These are phyloP conservation scores for Phytophthora pistaciae DNA, from an alignment of 352 stramenopile genomes.

Conservation along the genomic window DNA sequence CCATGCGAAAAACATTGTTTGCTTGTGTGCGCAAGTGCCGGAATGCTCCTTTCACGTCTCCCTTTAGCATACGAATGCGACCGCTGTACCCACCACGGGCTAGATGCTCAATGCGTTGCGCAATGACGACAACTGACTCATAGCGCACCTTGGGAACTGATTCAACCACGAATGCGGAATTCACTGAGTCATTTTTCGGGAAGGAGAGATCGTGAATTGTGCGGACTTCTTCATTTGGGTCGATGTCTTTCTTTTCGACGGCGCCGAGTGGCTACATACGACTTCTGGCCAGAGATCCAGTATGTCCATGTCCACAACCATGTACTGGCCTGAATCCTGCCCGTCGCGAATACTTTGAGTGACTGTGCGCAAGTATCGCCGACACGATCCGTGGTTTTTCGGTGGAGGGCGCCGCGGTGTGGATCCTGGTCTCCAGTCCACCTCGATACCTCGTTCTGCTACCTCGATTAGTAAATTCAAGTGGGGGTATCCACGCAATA, in stretches of 20 bases:
- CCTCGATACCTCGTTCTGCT: constrained; percentile 11
- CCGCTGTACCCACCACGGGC: neutral
- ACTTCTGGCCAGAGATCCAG: constrained; percentile 2
- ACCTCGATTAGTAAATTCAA: constrained; percentile 3
- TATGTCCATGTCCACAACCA: constrained; percentile 7
- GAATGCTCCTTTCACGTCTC: constrained; percentile 24
- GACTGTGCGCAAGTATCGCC: constrained; percentile 5
- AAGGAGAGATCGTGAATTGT: constrained; percentile 29
- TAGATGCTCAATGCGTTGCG: constrained; percentile 13
- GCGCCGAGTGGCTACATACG: constrained; percentile 16
- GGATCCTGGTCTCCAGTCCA: neutral
- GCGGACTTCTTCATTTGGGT: constrained; percentile 10
- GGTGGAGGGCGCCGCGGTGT: neutral
- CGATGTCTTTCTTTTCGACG: constrained; percentile 20
- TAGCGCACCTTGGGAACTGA: constrained; percentile 14
- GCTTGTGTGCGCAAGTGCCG: constrained; percentile 6
- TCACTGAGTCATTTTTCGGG: constrained; percentile 2
- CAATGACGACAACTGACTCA: constrained; percentile 16
- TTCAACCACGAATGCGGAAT: constrained; percentile 7
- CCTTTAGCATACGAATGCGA: constrained; percentile 14
- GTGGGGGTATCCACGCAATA: constrained; percentile 5
- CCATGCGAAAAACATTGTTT: constrained; percentile 15
- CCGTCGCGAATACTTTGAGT: constrained; percentile 15
- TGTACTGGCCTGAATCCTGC: constrained; percentile 22
- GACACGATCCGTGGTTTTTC: constrained; percentile 9